Evolutionary conservation across 2,329 filamentous ascomycete species (phyloP).

Genomic region (Aspergillus fischeri): DNA sequence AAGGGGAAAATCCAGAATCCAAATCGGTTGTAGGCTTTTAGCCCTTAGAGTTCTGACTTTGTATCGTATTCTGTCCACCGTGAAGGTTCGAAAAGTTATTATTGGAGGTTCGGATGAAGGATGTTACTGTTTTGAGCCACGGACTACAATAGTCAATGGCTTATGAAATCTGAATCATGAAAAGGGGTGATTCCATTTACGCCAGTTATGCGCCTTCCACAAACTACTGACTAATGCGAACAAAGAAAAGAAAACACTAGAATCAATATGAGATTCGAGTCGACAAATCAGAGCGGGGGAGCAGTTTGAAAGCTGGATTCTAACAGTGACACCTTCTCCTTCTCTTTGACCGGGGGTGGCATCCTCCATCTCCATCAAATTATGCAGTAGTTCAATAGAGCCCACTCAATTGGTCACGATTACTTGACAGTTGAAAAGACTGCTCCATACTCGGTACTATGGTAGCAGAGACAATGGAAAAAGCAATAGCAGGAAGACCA

Average conservation of each 20-base stretch:
- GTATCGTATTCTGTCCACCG: not conserved
- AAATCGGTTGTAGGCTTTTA: not conserved
- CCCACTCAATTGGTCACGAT: not conserved
- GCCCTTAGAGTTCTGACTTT: not conserved
- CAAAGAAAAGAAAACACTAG: not conserved
- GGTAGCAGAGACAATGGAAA: not conserved
- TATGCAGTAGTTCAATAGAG: not conserved
- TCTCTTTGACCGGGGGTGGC: not conserved
- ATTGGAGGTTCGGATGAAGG: not conserved
- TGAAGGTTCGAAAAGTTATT: not conserved
- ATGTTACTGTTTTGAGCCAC: not conserved
- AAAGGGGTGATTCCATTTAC: not conserved
- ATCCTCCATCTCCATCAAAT: too few relatives aligned
- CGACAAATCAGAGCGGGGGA: not conserved
- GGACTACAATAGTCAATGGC: not conserved
- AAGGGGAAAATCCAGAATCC: not conserved
- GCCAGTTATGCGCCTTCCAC: not conserved
- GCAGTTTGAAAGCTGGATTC: not conserved
- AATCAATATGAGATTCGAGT: not conserved
- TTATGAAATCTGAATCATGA: not conserved
- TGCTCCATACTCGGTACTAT: not conserved
- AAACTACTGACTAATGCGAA: not conserved
- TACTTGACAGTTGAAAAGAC: not conserved
- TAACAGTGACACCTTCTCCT: not conserved
- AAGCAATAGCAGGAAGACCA: not conserved